Base-by-base conservation (phyloP, 139 green algal species). In the Penium margaritaceum region DNA sequence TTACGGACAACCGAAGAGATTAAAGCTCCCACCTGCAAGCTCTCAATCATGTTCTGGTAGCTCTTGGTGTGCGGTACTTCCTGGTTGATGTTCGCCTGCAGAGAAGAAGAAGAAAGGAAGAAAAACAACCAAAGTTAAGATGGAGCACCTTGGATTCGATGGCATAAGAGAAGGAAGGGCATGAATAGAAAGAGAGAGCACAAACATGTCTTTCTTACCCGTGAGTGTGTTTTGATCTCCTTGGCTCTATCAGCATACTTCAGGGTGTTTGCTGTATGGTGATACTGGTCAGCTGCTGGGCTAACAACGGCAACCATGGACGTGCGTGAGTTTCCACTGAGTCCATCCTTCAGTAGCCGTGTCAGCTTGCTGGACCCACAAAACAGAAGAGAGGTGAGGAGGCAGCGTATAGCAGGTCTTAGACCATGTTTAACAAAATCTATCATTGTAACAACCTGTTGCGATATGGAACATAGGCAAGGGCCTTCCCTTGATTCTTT, bases 201-300 rank as follows among this genome's bases (percentile, higher is more conserved):
- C 51, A 21, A 27, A 38, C 30, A 66, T 38, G n/a, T 6, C 32
- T 37, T 5, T 37, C 58, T 66, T 36, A 66, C 58, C 58, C 58
- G 29, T 0, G 93, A 79, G 62, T 91, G 87, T 1, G 89, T 95
- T 81, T 95, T 94, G 84, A 95, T 95, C 77, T 94, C 89, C 81
- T 95, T 95, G 37, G 90, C 90, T 0, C 90, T 64, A 63, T 85
- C 73, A 19, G 81, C 81, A 62, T 85, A 85, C 61, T 87, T 88
- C 7, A 89, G 60, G 12, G 83, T 89, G 77, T 87, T 89, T 46
- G 83, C 86, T 19, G 85, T 91, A 83, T 96, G 86, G 47, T 91
- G 81, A 74, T 93, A 95, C 75, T 95, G 87, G 43, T 89, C 81
- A n/a, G 21, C 38, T 1, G 27, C 38, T 33, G 30, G 75, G 4